Percentiles rank a stretch among this genome's conserved stretches.
Evolutionary conservation across 1,284 basidiomycete species (phyloP).

Genomic region (Agroathelia rolfsii): DNA sequence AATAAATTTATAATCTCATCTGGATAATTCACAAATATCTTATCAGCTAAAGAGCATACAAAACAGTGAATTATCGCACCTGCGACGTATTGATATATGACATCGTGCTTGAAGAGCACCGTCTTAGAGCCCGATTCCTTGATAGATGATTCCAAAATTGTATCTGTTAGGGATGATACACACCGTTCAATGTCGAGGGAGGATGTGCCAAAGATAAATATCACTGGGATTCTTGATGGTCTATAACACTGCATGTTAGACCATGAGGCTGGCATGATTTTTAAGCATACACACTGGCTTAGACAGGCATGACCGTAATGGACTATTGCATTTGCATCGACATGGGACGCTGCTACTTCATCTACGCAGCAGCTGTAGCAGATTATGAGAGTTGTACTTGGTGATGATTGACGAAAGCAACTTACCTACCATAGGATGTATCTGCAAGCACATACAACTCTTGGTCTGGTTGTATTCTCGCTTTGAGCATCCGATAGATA

Average conservation of each 20-base stretch:
- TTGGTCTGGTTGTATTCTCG: slow-evolving; percentile 32
- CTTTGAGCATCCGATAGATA: slow-evolving; percentile 67
- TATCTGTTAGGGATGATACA: slow-evolving; percentile 30
- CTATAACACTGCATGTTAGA: slow-evolving; percentile 25
- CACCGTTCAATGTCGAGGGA: slow-evolving; percentile 43
- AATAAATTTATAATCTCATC: too few species aligned
- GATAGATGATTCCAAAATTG: slow-evolving; percentile 18
- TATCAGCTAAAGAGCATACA: slow-evolving; percentile 9
- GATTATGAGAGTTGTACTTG: too few species aligned
- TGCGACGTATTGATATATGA: slow-evolving; percentile 66
- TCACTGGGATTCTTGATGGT: slow-evolving; percentile 70
- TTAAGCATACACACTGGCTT: slow-evolving; percentile 56
- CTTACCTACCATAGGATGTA: slow-evolving; percentile 92
- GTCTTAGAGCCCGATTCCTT: slow-evolving; percentile 8
- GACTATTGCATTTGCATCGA: slow-evolving; percentile 85
- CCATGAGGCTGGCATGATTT: slow-evolving; percentile 4
- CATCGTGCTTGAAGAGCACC: slow-evolving; percentile 67
- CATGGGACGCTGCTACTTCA: slow-evolving; percentile 90
- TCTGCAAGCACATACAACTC: slow-evolving; percentile 91
- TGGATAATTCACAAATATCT: too few species aligned
- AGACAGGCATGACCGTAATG: slow-evolving; percentile 98
- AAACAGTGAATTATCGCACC: slow-evolving; percentile 40
- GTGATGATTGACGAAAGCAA: slow-evolving; percentile 12
- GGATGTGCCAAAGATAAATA: slow-evolving; percentile 79
- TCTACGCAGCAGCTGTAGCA: slow-evolving; percentile 86